These are phyloP conservation scores for Pezicula neosporulosa DNA, from an alignment of 2,329 filamentous ascomycete species.

Conservation along the genomic window DNA sequence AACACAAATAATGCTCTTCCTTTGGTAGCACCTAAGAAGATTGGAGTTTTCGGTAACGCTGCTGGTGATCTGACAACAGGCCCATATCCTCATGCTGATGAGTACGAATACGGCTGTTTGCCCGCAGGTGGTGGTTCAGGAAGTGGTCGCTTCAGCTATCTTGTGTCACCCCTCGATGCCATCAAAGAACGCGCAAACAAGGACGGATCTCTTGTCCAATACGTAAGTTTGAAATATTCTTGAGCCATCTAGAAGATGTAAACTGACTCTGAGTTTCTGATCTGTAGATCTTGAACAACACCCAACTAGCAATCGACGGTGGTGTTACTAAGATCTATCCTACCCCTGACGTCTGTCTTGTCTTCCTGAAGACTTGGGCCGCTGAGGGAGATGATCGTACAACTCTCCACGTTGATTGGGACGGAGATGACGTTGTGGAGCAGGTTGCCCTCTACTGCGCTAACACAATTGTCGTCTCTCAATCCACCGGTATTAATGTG, in stretches of 20 bases:
- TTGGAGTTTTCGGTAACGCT: constrained; percentile 61
- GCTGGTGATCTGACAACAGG: constrained; percentile 51
- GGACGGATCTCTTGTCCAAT: constrained; percentile 39
- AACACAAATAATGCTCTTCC: constrained; percentile 54
- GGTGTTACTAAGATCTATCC: constrained; percentile 33
- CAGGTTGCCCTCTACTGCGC: constrained; percentile 35
- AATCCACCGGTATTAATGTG: constrained; percentile 57
- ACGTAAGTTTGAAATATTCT: constrained; percentile 10
- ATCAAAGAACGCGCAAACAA: constrained; percentile 46
- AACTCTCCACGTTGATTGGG: constrained; percentile 57
- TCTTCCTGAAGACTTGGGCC: constrained; percentile 63
- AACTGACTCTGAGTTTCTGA: too few relatives aligned
- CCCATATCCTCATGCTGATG: constrained; percentile 60
- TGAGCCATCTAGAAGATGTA: too few relatives aligned
- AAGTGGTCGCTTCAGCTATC: constrained; percentile 48
- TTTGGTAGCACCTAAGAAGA: constrained; percentile 38
- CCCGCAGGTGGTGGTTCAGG: constrained; percentile 59
- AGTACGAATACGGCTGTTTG: constrained; percentile 52
- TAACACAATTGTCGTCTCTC: constrained; percentile 66
- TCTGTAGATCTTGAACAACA: constrained; percentile 35
- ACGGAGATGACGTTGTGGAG: constrained; percentile 58
- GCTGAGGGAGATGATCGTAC: constrained; percentile 67
- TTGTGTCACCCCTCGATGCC: constrained; percentile 52
- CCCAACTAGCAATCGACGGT: constrained; percentile 28
- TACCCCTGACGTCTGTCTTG: constrained; percentile 59